Conservation (phyloP, 1,284 basidiomycete genomes). For the Earliella scabrosa region DNA sequence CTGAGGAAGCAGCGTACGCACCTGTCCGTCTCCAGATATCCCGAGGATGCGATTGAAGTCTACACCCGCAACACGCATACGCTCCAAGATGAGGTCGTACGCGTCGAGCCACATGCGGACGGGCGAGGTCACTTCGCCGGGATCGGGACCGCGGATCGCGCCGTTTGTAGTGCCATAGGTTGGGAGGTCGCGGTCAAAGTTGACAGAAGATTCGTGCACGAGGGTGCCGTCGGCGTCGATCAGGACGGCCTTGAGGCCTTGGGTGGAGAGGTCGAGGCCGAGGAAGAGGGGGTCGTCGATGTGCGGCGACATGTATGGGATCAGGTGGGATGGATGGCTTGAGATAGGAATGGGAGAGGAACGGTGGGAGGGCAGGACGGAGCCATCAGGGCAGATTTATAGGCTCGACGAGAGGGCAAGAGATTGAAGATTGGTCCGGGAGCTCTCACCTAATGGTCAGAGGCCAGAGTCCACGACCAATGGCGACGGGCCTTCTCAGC, state of each 20-base stretch:
- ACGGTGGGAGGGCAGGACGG: neutral
- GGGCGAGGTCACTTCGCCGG: slow-evolving; percentile 80
- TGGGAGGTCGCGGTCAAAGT: slow-evolving; percentile 83
- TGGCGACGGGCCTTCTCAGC: too few species aligned
- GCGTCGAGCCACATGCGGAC: slow-evolving; percentile 87
- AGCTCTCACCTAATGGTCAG: too few species aligned
- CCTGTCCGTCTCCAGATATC: slow-evolving; percentile 80
- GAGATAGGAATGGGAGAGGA: neutral
- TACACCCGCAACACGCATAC: slow-evolving; percentile 65
- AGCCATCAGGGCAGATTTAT: slow-evolving; percentile 15
- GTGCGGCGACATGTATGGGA: neutral
- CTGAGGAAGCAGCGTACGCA: slow-evolving; percentile 29
- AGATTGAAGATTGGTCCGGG: too few species aligned
- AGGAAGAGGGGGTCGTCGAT: slow-evolving; percentile 63
- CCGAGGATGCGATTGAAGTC: slow-evolving; percentile 62
- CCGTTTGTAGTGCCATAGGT: slow-evolving; percentile 77
- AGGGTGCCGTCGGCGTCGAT: slow-evolving; percentile 64
- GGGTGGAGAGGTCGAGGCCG: slow-evolving; percentile 88
- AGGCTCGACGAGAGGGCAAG: too few species aligned
- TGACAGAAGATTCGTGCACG: slow-evolving; percentile 74
- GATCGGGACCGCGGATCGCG: slow-evolving; percentile 65
- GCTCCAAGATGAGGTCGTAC: slow-evolving; percentile 77
- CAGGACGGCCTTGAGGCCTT: slow-evolving; percentile 82
- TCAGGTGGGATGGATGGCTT: neutral
- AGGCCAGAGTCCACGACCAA: too few species aligned